Evolutionary conservation across 371 early-diverging fungal species (phyloP).

Genomic region (Funneliformis caledonium): DNA sequence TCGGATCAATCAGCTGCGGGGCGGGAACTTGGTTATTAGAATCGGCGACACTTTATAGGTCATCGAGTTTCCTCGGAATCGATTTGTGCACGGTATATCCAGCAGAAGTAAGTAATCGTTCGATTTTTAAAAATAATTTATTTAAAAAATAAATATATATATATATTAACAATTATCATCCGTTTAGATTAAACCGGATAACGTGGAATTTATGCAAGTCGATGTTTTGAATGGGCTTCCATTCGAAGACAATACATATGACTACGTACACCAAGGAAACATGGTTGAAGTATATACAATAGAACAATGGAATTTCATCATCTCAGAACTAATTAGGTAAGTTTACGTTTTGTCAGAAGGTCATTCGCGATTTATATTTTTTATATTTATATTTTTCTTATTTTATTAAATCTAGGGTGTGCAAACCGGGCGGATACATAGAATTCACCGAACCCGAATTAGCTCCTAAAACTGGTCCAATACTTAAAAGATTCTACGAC

Average conservation of each 20-base stretch:
- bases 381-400: no score
- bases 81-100: not conserved
- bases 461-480: not conserved
- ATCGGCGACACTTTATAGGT: conserved; percentile 60
- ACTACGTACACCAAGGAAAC: conserved; percentile 46
- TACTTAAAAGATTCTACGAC: not conserved
- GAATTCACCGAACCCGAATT: conserved; percentile 34
- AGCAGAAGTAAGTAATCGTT: no score
- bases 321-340: conserved; percentile 45
- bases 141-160: no score
- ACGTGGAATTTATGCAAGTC: conserved; percentile 51
- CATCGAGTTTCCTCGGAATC: conserved; percentile 56
- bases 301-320: conserved; percentile 44
- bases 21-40: conserved; percentile 58
- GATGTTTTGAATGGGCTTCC: conserved; percentile 45
- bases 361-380: no score
- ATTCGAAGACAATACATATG: conserved; percentile 47
- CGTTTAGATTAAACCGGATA: conserved; percentile 53
- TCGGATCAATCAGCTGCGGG: conserved; percentile 41
- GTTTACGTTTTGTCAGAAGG: no score
- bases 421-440: conserved; percentile 54
- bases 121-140: no score
- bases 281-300: conserved; percentile 46
- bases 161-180: no score
- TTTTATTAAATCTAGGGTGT: conserved; percentile 43